A percentile compares a stretch with the other conserved stretches of the same genome.
phyloP scores from a whole-genome alignment of 208 protist genomes.

The Crithidia brevicula region DNA sequence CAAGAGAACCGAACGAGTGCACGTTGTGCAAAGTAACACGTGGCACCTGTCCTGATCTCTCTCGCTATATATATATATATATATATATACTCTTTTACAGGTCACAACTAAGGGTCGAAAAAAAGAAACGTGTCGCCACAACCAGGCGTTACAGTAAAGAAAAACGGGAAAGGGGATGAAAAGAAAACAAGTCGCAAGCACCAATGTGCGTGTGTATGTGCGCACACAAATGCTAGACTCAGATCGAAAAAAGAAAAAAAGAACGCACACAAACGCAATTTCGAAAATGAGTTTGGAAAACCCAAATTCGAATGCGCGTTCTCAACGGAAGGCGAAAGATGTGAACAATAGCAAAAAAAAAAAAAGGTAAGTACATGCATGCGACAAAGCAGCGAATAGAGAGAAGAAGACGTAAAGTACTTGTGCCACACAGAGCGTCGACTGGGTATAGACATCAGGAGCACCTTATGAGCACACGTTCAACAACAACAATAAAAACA shows the following conservation, averaged over 20 bases:
- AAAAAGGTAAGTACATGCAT: conserved; percentile 9
- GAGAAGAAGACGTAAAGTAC: background rate
- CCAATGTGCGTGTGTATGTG: conserved; percentile 4
- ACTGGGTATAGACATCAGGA: conserved; percentile 15
- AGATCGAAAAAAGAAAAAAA: conserved; percentile 20
- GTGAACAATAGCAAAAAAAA: conserved; percentile 11
- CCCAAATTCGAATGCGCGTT: background rate
- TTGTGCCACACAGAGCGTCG: background rate
- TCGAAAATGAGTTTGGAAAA: background rate
- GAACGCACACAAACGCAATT: background rate
- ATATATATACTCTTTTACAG: no score
- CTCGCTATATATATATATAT: no score
- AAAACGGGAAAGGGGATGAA: conserved; percentile 5
- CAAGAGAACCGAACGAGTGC: no score
- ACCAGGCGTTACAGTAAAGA: conserved; percentile 1
- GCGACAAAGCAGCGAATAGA: background rate
- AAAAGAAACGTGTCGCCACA: conserved; percentile 14
- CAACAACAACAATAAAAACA: background rate
- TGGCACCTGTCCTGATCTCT: no score
- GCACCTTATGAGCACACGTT: background rate
- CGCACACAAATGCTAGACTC: background rate
- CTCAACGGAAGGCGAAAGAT: background rate
- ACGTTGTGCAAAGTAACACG: no score
- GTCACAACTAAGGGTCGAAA: background rate
- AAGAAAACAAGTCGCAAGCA: conserved; percentile 12